Evolutionary conservation across 257 asterid genomes (phyloP).

Genomic region (Solanum corneliomulleri): DNA sequence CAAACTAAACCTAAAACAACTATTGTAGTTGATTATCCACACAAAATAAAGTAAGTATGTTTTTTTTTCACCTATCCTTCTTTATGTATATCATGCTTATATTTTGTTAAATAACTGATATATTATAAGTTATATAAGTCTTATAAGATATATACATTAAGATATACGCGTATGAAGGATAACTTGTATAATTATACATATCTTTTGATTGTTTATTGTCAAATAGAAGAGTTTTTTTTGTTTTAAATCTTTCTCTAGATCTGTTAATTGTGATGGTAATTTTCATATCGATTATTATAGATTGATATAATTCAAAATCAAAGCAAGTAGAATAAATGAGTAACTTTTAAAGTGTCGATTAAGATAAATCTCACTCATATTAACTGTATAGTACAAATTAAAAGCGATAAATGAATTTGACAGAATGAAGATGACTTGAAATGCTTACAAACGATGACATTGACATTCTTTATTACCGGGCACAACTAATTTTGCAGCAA

Average conservation of each 20-base stretch:
- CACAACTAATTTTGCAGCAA: accelerated
- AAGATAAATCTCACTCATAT: background rate
- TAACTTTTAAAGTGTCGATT: background rate
- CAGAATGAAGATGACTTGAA: background rate
- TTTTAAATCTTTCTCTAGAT: no score
- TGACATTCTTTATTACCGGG: background rate
- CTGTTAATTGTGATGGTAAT: background rate
- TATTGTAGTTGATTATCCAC: background rate
- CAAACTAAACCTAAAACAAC: background rate
- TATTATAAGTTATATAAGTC: background rate
- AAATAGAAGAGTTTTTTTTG: background rate
- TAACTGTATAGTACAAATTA: accelerated
- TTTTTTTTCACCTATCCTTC: background rate
- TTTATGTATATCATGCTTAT: background rate
- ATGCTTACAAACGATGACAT: background rate
- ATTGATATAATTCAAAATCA: background rate
- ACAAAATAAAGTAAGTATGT: background rate
- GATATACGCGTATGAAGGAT: background rate
- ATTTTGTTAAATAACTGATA: background rate
- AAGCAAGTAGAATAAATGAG: background rate
- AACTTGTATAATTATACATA: background rate
- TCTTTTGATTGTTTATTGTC: background rate
- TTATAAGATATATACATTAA: background rate
- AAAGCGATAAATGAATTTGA: background rate
- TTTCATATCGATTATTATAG: no score